Base-by-base conservation (phyloP, 129 eudicot species). In the Escallonia herrerae region DNA sequence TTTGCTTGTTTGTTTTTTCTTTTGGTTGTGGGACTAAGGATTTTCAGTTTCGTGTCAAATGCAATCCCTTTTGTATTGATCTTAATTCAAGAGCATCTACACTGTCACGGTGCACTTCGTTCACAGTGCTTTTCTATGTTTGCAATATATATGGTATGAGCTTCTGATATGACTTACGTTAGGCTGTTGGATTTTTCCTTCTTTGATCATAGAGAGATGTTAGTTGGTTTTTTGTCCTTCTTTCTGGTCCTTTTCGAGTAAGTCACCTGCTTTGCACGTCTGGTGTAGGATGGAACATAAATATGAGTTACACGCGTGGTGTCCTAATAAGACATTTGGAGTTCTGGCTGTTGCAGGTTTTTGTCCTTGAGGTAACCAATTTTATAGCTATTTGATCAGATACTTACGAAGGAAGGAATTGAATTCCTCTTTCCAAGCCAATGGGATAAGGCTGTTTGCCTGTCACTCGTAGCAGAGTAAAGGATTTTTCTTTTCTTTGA, bases 241-340 rank as follows among this genome's bases (percentile, higher is more conserved):
- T 14, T 52, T 47, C 67, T 63, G 15, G 52, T 67, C 49, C 41
- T 41, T 47, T 3, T 41, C 33, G 52, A 66, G 64, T 37, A 46
- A 77, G 62, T 62, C 55, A 62, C 46, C n/a, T 68, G 64, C 64
- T 72, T 67, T 72, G 60, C 69, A 39, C 51, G 58, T 69, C 65
- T 72, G 58, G 58, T 77, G 72, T 76, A 76, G 79, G 75, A 66
- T 73, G 80, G 70, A 60, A 55, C 60, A 51, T 72, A 78, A 72
- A 46, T 57, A 57, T 70, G 73, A 60, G 53, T 67, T 58, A 58
- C 63, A 15, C 55, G 56, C 64, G 56, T 67, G 75, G 58, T 80
- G 51, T 80, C 70, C 60, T 75, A 75, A 61, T 75, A 75, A 61
- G 70, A 74, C 60, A 68, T 75, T 50, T 75, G 80, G 74, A 64